These are phyloP conservation scores for Paulownia fortunei DNA, from an alignment of 257 asterid genomes.

Conservation along the genomic window DNA sequence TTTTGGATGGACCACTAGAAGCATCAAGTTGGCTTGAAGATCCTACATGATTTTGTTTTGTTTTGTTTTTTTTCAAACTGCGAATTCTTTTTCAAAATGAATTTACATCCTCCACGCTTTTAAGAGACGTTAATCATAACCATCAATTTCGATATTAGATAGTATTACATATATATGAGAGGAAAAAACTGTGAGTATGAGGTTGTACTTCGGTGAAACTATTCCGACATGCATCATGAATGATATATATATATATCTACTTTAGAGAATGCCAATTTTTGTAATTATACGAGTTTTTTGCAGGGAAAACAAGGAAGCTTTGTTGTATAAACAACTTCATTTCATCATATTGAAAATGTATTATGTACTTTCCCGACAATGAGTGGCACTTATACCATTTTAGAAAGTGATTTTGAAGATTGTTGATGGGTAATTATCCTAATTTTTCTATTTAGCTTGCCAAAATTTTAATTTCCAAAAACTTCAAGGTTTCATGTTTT, in stretches of 20 bases:
- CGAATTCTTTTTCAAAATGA: too few species aligned
- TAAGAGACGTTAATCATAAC: background rate
- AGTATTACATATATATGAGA: too few species aligned
- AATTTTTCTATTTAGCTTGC: too few species aligned
- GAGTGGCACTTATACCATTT: background rate
- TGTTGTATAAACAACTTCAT: background rate
- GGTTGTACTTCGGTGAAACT: too few species aligned
- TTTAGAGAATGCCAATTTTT: too few species aligned
- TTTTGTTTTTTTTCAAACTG: background rate
- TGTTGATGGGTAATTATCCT: too few species aligned
- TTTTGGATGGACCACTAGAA: conserved; percentile 35
- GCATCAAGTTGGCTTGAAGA: conserved; percentile 11
- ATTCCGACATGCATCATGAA: too few species aligned
- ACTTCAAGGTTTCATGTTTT: too few species aligned
- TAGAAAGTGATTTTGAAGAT: background rate
- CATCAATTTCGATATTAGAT: too few species aligned
- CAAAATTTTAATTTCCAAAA: too few species aligned
- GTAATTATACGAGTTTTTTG: background rate
- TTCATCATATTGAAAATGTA: background rate
- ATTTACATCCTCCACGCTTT: background rate
- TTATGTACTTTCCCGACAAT: background rate
- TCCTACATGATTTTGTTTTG: background rate
- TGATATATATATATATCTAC: too few species aligned
- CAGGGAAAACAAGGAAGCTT: conserved; percentile 15
- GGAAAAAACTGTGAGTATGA: too few species aligned